Percentiles rank a stretch among this genome's conserved stretches.
phyloP scores from a whole-genome alignment of 1,139 yeast species.

The Yamadazyma membranifaciens region DNA sequence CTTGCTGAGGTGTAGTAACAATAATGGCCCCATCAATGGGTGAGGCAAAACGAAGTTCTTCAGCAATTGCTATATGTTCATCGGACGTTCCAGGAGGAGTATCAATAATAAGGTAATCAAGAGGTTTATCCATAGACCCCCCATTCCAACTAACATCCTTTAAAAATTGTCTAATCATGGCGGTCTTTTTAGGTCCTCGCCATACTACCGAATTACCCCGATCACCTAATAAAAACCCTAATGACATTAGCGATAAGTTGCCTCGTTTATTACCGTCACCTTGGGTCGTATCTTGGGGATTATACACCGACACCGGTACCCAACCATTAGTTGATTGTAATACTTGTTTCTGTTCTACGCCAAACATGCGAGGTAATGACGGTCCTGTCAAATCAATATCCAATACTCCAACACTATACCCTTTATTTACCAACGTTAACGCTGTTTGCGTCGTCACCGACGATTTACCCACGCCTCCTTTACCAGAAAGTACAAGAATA shows the following conservation, averaged over 20 bases:
- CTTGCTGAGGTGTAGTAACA: constrained; percentile 51
- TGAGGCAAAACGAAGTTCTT: constrained; percentile 63
- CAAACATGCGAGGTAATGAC: constrained; percentile 94
- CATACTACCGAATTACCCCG: constrained; percentile 92
- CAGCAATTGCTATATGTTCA: constrained; percentile 96
- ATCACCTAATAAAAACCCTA: constrained; percentile 84
- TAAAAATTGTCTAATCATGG: constrained; percentile 93
- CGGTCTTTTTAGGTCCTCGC: constrained; percentile 98
- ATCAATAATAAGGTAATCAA: constrained; percentile 85
- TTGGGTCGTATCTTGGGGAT: constrained; percentile 15
- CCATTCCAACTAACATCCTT: constrained; percentile 81
- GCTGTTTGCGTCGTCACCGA: constrained; percentile 95
- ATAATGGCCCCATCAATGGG: constrained; percentile 49
- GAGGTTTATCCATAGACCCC: constrained; percentile 48
- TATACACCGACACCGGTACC: constrained; percentile 70
- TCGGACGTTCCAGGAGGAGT: constrained; percentile 99
- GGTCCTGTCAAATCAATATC: constrained; percentile 98
- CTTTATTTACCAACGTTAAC: constrained; percentile 64
- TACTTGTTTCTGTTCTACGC: constrained; percentile 75
- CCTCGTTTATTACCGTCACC: constrained; percentile 33
- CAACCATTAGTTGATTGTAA: constrained; percentile 84
- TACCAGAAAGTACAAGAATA: constrained; percentile 43
- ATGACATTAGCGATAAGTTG: constrained; percentile 66
- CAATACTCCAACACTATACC: constrained; percentile 82
- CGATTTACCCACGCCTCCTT: constrained; percentile 83